Evolutionary conservation across 1,284 basidiomycete species (phyloP).

Genomic region (Peniophora sp.): DNA sequence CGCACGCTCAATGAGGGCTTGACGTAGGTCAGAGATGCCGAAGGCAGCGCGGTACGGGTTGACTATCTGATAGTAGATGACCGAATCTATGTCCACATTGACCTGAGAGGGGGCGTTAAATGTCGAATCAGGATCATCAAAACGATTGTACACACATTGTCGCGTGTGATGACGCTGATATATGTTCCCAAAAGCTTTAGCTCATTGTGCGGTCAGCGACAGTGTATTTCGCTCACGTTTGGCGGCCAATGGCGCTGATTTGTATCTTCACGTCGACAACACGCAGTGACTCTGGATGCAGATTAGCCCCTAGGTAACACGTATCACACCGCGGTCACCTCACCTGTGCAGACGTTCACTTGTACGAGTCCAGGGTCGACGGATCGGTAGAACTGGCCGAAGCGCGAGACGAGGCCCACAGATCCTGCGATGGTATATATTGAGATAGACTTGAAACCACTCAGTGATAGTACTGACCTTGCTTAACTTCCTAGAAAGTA

Average conservation of each 20-base stretch:
- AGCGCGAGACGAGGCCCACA: conserved; percentile 86
- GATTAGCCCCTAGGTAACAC: no score
- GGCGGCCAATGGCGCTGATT: conserved; percentile 79
- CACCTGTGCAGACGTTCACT: conserved; percentile 77
- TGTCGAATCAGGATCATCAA: not conserved
- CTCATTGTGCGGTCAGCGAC: no score
- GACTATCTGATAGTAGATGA: conserved; percentile 86
- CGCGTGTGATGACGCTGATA: conserved; percentile 70
- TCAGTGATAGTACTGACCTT: conserved; percentile 5
- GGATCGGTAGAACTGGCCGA: conserved; percentile 91
- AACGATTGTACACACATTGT: conserved; percentile 88
- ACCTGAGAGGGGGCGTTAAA: conserved; percentile 2
- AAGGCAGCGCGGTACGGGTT: conserved; percentile 89
- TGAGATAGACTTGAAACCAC: not conserved
- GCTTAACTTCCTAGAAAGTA: conserved; percentile 7
- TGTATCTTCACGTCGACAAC: conserved; percentile 94
- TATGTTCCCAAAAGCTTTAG: no score
- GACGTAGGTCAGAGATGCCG: conserved; percentile 83
- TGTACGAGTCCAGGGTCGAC: conserved; percentile 91
- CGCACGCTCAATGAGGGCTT: conserved; percentile 86
- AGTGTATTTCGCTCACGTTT: conserved; percentile 29
- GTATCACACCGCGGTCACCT: no score
- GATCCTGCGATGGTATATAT: conserved; percentile 42
- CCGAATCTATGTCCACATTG: conserved; percentile 58
- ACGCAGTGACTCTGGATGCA: conserved; percentile 58